A percentile compares a stretch with the other conserved stretches of the same genome.
These are phyloP conservation scores for Inonotus hispidus DNA, from an alignment of 1,284 basidiomycete genomes.

Conservation along the genomic window DNA sequence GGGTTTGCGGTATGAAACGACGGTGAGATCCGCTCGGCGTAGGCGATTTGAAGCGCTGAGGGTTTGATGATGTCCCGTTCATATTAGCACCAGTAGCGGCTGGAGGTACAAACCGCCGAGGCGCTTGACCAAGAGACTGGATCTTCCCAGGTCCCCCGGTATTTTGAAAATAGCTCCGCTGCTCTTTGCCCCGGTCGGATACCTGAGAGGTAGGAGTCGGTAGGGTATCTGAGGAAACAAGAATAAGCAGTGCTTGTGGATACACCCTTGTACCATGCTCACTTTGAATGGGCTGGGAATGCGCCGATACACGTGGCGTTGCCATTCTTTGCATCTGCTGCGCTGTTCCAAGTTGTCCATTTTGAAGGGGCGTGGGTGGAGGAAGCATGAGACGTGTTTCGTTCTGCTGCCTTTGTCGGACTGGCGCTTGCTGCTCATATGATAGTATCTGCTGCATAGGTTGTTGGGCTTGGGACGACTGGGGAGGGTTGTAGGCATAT, in stretches of 20 bases:
- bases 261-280: not conserved
- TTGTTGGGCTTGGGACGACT: conserved; percentile 4
- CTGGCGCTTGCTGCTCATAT: conserved; percentile 14
- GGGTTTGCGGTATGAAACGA: conserved; percentile 3
- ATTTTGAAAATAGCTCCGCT: not conserved
- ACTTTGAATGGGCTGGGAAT: not conserved
- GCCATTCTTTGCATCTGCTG: not conserved
- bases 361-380: conserved; percentile 10
- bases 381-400: conserved; percentile 13
- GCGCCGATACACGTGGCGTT: not conserved
- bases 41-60: not conserved
- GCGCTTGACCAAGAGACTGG: not conserved
- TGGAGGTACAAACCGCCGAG: conserved; percentile 11
- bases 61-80: not conserved
- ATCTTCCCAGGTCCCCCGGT: not conserved
- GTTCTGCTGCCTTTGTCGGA: not conserved
- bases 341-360: not conserved
- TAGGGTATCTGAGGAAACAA: not conserved
- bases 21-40: not conserved
- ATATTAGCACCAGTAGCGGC: not conserved
- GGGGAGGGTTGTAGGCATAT: conserved; percentile 18
- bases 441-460: conserved; percentile 12
- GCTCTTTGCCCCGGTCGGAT: not conserved
- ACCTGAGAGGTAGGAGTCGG: not conserved
- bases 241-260: not conserved